Conservation (phyloP, 495 filamentous ascomycete genomes). For the Hypoxylon cercidicola region DNA sequence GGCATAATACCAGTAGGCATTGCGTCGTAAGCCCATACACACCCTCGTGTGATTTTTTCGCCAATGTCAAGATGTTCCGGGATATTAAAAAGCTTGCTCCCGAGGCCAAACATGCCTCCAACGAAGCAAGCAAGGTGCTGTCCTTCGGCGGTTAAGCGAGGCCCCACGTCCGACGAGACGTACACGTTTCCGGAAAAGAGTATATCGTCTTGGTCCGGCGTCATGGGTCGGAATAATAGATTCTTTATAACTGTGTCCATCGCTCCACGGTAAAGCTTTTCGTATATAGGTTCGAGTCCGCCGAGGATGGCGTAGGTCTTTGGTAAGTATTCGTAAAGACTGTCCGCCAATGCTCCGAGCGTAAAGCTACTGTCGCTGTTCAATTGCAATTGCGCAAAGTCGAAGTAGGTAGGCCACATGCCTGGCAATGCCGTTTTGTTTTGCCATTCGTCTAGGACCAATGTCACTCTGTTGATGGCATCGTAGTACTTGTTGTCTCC, state of each 20-base stretch:
- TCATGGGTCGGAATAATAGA: slow-evolving; percentile 72
- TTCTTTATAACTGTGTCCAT: slow-evolving; percentile 71
- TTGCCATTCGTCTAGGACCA: slow-evolving; percentile 72
- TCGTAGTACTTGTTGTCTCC: slow-evolving; percentile 86
- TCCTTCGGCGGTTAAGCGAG: slow-evolving; percentile 51
- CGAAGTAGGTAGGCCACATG: slow-evolving; percentile 55
- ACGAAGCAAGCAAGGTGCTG: slow-evolving; percentile 72
- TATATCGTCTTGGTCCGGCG: slow-evolving; percentile 59
- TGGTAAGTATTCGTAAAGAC: slow-evolving; percentile 86
- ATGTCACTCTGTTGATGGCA: slow-evolving; percentile 83
- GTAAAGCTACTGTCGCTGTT: slow-evolving; percentile 62
- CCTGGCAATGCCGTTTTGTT: slow-evolving; percentile 80
- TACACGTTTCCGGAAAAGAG: slow-evolving; percentile 67
- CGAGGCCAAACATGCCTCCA: slow-evolving; percentile 81
- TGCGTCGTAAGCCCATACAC: slow-evolving; percentile 82
- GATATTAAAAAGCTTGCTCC: slow-evolving; percentile 75
- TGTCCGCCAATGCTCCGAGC: slow-evolving; percentile 80
- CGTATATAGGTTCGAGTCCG: slow-evolving; percentile 76
- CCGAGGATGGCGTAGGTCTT: slow-evolving; percentile 77
- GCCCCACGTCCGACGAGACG: no score
- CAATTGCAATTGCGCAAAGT: slow-evolving; percentile 45
- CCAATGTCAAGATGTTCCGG: slow-evolving; percentile 76
- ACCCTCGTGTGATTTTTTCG: slow-evolving; percentile 79
- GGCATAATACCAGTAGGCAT: slow-evolving; percentile 85
- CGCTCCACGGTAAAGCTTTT: slow-evolving; percentile 75